Conservation (phyloP, 768 basidiomycete genomes). For the Lenzites betulinus region DNA sequence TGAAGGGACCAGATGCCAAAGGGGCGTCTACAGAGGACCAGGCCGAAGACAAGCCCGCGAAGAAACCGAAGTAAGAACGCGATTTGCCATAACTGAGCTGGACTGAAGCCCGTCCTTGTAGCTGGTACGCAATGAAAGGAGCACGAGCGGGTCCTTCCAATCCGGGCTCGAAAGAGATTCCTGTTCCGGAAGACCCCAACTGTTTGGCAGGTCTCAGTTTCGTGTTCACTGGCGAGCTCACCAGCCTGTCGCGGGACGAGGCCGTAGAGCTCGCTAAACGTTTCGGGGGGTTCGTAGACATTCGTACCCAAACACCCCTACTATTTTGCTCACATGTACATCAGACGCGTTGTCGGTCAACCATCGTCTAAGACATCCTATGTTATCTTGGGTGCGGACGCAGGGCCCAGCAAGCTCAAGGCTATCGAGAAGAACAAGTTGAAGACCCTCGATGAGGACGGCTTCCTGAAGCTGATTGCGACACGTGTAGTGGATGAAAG, state of each 20-base stretch:
- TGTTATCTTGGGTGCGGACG: conserved; percentile 85
- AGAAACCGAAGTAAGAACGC: conserved; percentile 22
- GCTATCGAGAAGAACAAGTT: conserved; percentile 82
- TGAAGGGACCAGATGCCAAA: conserved; percentile 9
- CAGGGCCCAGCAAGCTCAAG: conserved; percentile 86
- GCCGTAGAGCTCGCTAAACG: conserved; percentile 88
- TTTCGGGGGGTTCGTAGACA: conserved; percentile 73
- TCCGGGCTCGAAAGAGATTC: conserved; percentile 60
- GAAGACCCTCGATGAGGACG: conserved; percentile 81
- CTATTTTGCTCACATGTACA: conserved; percentile 8
- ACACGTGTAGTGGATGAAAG: conserved; percentile 49
- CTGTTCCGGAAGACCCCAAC: conserved; percentile 73
- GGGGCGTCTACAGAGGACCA: conserved; percentile 4
- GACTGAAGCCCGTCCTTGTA: conserved; percentile 25
- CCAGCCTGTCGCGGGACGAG: conserved; percentile 85
- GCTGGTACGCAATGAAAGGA: conserved; percentile 57
- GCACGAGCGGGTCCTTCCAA: conserved; percentile 62
- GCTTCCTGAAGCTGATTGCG: conserved; percentile 80
- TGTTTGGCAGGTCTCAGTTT: conserved; percentile 86
- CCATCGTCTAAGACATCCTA: conserved; percentile 90
- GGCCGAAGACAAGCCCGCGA: conserved; percentile 20
- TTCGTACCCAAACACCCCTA: not conserved
- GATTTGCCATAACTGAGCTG: not conserved
- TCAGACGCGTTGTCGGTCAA: conserved; percentile 80
- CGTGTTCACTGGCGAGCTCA: conserved; percentile 95